Evolutionary conservation across 139 green algal genomes (phyloP), one percentile per base, ranked within the genome.

Genomic region (Monoraphidium neglectum): DNA sequence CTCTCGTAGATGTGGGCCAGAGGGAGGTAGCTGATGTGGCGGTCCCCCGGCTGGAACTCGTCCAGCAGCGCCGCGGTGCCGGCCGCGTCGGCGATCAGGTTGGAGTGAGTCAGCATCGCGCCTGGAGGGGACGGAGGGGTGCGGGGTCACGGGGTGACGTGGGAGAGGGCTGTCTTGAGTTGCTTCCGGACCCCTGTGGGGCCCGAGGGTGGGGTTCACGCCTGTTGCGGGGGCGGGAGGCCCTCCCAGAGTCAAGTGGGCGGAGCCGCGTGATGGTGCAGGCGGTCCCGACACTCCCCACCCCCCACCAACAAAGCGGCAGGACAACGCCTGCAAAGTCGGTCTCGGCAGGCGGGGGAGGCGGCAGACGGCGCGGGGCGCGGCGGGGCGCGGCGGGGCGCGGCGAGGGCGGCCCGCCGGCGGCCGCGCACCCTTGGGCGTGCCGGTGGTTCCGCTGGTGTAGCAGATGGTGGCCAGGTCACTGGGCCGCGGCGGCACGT

Each of bases 1-100:
- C 94, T 87, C 84, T 98, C 94, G 81, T 97, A 98, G 80, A 98
- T 98, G 90, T 98, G 94, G 3, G 94, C 94, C 64, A 98, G 88
- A 6, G 94, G 93, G 71, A 98, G 87, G 86, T 98, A 98, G 60
- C 84, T 93, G 77, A 96, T 90, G 87, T 96, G 88, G 8, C 79
- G 63, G 84, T 95, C 88, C 2, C 88, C 89, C 53, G 88, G 75
- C 4, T 60, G 54, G 16, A 70, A 65, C 26, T 64, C 8, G 12
- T 40, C 24, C 70, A 90, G 71, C 36, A 89, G 57, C 2, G 66
- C 49, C 18, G 72, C 40, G 24, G 83, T 87, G 67, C 85, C 90
- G 35, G 90, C 92, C 16, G 85, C 76, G 65, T 92, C 89, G 59
- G 94, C 88, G 21, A 98, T 84, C 49, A 97, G 72, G 83, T 90